Percentiles rank a stretch among this genome's conserved stretches.
These are phyloP conservation scores for Candolleomyces efflorescens DNA, from an alignment of 768 basidiomycete species.

Conservation along the genomic window DNA sequence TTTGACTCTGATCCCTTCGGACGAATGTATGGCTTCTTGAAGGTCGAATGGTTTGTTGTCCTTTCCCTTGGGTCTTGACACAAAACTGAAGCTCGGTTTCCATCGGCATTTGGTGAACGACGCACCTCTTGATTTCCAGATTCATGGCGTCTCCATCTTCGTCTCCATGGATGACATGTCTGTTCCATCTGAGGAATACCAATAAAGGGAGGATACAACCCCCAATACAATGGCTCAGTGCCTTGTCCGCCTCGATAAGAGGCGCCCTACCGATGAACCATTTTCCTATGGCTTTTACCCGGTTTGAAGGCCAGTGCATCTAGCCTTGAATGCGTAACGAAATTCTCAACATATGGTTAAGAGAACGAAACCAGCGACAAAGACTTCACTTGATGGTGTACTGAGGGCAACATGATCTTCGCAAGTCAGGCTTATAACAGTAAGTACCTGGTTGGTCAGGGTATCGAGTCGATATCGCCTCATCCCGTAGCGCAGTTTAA, in stretches of 20 bases:
- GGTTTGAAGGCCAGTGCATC: slow-evolving; percentile 64
- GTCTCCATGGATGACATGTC: slow-evolving; percentile 50
- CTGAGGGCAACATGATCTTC: slow-evolving; percentile 83
- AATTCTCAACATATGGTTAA: slow-evolving; percentile 3
- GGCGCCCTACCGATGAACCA: slow-evolving; percentile 58
- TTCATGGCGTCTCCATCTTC: slow-evolving; percentile 27
- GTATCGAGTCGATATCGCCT: background rate
- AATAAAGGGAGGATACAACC: no score
- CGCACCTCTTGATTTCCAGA: slow-evolving; percentile 16
- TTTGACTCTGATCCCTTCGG: slow-evolving; percentile 40
- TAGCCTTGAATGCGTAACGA: slow-evolving; percentile 39
- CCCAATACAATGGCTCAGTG: background rate
- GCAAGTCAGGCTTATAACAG: slow-evolving; percentile 87
- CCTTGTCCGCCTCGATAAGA: background rate
- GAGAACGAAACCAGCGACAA: background rate
- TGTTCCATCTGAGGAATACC: slow-evolving; percentile 63
- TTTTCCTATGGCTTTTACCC: slow-evolving; percentile 70
- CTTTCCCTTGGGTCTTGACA: slow-evolving; percentile 15
- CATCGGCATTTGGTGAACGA: background rate
- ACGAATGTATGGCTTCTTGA: slow-evolving; percentile 50
- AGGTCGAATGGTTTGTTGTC: slow-evolving; percentile 29
- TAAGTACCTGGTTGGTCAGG: slow-evolving; percentile 42
- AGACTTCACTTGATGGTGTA: slow-evolving; percentile 81
- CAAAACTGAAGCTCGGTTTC: background rate
- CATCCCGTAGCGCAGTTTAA: background rate